Conservation (phyloP, 495 filamentous ascomycete genomes). For the Tricharina praecox region DNA sequence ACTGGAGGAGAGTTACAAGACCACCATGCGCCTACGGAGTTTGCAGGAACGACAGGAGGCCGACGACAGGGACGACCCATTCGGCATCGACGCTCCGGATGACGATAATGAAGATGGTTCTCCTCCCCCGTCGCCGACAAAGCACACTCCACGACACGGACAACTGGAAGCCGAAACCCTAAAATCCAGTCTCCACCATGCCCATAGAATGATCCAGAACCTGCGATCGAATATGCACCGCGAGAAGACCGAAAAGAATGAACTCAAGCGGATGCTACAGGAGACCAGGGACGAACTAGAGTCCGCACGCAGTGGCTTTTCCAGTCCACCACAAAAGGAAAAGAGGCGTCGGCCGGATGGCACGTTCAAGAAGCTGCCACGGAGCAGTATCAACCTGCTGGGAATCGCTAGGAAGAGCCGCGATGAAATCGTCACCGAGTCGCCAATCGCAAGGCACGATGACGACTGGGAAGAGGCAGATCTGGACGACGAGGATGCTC, state of each 20-base stretch:
- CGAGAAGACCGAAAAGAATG: slow-evolving; percentile 94
- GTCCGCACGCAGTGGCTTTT: slow-evolving; percentile 36
- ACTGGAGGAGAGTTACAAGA: slow-evolving; percentile 32
- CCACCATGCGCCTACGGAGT: slow-evolving; percentile 39
- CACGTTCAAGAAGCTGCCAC: slow-evolving; percentile 57
- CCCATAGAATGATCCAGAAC: slow-evolving; percentile 88
- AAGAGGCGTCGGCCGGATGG: slow-evolving; percentile 57
- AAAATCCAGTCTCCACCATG: slow-evolving; percentile 82
- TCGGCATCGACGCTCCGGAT: slow-evolving; percentile 30
- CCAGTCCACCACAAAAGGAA: slow-evolving; percentile 28
- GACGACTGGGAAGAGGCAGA: slow-evolving; percentile 73
- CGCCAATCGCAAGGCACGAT: not conserved
- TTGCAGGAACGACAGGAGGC: slow-evolving; percentile 37
- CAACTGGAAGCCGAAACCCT: slow-evolving; percentile 85
- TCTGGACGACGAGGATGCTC: slow-evolving; percentile 4
- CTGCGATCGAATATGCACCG: slow-evolving; percentile 85
- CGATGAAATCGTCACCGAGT: slow-evolving; percentile 51
- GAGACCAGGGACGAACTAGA: slow-evolving; percentile 90
- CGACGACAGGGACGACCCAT: slow-evolving; percentile 46
- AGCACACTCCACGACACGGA: slow-evolving; percentile 76
- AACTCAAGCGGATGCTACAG: slow-evolving; percentile 87
- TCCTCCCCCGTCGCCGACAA: slow-evolving; percentile 74
- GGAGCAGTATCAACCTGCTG: slow-evolving; percentile 45
- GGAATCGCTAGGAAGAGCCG: slow-evolving; percentile 58
- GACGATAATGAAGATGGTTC: slow-evolving; percentile 72